A percentile compares a stretch with the other conserved stretches of the same genome.
Evolutionary conservation across 305 asterid genomes (phyloP).

Genomic region (Fraxinus sp.): DNA sequence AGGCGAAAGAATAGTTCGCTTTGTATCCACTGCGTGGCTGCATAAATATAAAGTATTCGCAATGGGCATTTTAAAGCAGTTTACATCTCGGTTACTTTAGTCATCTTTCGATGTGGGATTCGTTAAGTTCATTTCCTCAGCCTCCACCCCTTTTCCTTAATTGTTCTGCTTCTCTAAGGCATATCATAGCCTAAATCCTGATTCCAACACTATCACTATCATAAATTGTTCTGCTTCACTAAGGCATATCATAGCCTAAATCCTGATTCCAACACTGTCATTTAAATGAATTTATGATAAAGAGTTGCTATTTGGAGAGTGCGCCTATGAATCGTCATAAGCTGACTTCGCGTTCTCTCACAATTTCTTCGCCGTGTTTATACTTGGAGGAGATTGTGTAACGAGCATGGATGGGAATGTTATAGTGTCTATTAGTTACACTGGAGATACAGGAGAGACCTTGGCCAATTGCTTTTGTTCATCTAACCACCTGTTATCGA

Average conservation of each 20-base stretch:
- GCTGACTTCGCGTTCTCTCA: neutral
- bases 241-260: neutral
- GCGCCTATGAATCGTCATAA: neutral
- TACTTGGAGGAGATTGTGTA: neutral
- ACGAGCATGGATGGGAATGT: neutral
- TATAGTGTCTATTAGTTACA: constrained; percentile 46
- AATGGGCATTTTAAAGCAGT: neutral
- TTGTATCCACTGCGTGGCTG: constrained; percentile 12
- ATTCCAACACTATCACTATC: neutral
- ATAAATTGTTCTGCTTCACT: neutral
- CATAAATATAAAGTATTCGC: neutral
- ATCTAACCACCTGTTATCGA: constrained; percentile 70
- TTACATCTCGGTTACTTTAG: neutral
- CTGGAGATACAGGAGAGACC: constrained; percentile 81
- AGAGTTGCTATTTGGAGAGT: neutral
- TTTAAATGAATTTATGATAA: neutral
- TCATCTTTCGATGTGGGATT: neutral
- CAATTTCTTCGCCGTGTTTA: neutral
- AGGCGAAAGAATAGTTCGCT: constrained; percentile 38
- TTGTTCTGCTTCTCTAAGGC: neutral
- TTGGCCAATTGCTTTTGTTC: constrained; percentile 94
- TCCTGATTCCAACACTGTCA: neutral
- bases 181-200: neutral
- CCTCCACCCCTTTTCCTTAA: neutral
- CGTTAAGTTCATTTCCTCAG: neutral